phyloP scores from a whole-genome alignment of 2,329 filamentous ascomycete genomes.

The Cercospora brassicicola region DNA sequence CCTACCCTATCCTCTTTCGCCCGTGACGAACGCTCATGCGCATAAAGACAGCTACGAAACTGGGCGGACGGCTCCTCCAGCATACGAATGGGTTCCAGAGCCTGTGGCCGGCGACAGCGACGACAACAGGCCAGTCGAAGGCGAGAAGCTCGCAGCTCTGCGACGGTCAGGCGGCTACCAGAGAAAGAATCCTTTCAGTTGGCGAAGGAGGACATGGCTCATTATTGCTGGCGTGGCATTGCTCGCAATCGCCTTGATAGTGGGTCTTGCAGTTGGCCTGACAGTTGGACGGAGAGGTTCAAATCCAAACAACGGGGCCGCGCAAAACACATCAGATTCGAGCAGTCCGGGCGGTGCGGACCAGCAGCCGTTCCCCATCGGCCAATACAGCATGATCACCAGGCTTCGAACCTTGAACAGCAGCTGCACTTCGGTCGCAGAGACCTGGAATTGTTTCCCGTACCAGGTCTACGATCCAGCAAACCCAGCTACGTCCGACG shows the following conservation, averaged over 20 bases:
- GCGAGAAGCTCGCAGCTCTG: slow-evolving; percentile 34
- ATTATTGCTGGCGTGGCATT: slow-evolving; percentile 42
- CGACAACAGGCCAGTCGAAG: slow-evolving; percentile 28
- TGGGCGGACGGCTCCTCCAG: slow-evolving; percentile 29
- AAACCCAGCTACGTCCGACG: slow-evolving; percentile 27
- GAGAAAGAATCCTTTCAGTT: slow-evolving; percentile 34
- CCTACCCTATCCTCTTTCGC: not conserved
- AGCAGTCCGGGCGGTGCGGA: slow-evolving; percentile 1
- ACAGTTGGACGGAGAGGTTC: slow-evolving; percentile 25
- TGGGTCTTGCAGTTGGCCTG: slow-evolving; percentile 45
- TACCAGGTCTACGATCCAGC: slow-evolving; percentile 51
- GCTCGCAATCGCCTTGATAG: slow-evolving; percentile 39
- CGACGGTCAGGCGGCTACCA: slow-evolving; percentile 23
- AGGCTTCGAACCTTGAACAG: slow-evolving; percentile 56
- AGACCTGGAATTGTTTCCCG: slow-evolving; percentile 65
- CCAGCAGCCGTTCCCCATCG: slow-evolving; percentile 56
- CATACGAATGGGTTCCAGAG: slow-evolving; percentile 32
- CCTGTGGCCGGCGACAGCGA: slow-evolving; percentile 17
- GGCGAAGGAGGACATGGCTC: slow-evolving; percentile 44
- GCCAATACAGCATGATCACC: slow-evolving; percentile 62
- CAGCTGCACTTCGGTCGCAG: slow-evolving; percentile 58
- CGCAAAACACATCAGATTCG: not conserved
- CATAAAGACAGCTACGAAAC: slow-evolving; percentile 18
- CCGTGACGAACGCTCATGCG: not conserved
- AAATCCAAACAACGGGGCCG: not conserved